Conservation (phyloP, 441 rosid species). For the Mallotus japonicus region DNA sequence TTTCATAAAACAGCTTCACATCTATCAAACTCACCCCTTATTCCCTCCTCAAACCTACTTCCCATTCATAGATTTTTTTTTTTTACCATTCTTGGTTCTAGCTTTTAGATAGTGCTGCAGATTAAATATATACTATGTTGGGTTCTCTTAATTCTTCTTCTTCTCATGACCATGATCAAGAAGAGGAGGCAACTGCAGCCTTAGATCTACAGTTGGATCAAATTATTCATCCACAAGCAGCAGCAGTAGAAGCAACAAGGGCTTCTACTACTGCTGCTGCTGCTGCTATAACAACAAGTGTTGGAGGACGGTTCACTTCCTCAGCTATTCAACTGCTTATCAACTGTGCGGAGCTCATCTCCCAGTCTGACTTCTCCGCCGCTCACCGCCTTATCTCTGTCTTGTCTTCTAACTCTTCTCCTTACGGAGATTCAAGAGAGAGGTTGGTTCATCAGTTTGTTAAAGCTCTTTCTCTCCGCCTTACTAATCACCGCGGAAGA, state of each 20-base stretch:
- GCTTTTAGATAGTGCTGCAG: not conserved
- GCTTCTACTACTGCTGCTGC: not conserved
- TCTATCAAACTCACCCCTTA: not conserved
- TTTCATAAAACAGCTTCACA: no score
- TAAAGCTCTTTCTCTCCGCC: conserved; percentile 71
- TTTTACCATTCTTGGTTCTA: not conserved
- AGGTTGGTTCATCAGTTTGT: conserved; percentile 66
- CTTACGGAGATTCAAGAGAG: conserved; percentile 78
- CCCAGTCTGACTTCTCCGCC: conserved; percentile 66
- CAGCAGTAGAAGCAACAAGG: not conserved
- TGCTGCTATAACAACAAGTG: not conserved
- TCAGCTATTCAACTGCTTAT: conserved; percentile 57
- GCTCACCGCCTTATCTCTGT: conserved; percentile 63
- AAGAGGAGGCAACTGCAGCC: conserved; percentile 8
- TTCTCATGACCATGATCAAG: conserved; percentile 14
- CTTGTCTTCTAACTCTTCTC: conserved; percentile 57
- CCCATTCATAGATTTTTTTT: not conserved
- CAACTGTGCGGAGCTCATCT: conserved; percentile 63
- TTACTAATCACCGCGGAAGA: conserved; percentile 31
- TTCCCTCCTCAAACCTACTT: not conserved
- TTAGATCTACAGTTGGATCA: conserved; percentile 18
- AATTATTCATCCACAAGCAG: not conserved
- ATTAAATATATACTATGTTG: conserved; percentile 7
- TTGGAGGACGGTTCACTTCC: not conserved
- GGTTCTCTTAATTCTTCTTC: conserved; percentile 23